Evolutionary conservation across 345 rosid genomes (phyloP).

Genomic region (Brassica carinata): DNA sequence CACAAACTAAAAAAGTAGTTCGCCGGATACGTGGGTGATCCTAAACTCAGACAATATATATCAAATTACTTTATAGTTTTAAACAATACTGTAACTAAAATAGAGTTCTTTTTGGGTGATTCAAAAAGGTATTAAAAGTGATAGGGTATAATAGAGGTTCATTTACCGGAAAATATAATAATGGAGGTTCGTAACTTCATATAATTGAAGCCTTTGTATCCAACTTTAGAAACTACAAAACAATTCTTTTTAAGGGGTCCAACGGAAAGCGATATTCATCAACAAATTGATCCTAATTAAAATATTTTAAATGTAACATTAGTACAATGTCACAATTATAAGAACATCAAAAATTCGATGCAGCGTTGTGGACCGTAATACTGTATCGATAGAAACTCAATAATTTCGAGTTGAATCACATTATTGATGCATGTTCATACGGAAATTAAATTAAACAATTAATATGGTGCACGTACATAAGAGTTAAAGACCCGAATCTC

Average conservation of each 20-base stretch:
- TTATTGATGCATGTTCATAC: constrained; percentile 41
- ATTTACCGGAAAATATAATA: neutral
- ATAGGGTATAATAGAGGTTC: constrained; percentile 11
- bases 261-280: constrained; percentile 32
- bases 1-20: constrained; percentile 14
- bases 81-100: neutral
- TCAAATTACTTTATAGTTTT: neutral
- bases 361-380: constrained; percentile 33
- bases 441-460: neutral
- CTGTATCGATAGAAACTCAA: neutral
- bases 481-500: constrained; percentile 18
- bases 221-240: constrained; percentile 23
- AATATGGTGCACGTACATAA: constrained; percentile 31
- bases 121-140: constrained; percentile 6
- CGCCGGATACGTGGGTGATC: constrained; percentile 17
- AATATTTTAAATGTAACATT: neutral
- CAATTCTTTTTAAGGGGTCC: neutral
- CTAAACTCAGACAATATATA: constrained; percentile 16
- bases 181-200: constrained; percentile 11
- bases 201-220: constrained; percentile 32
- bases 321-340: neutral
- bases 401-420: constrained; percentile 29
- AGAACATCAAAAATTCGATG: constrained; percentile 2
- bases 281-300: constrained; percentile 26
- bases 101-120: neutral